Conservation (phyloP, 768 basidiomycete genomes). For the Royoungia palumana region DNA sequence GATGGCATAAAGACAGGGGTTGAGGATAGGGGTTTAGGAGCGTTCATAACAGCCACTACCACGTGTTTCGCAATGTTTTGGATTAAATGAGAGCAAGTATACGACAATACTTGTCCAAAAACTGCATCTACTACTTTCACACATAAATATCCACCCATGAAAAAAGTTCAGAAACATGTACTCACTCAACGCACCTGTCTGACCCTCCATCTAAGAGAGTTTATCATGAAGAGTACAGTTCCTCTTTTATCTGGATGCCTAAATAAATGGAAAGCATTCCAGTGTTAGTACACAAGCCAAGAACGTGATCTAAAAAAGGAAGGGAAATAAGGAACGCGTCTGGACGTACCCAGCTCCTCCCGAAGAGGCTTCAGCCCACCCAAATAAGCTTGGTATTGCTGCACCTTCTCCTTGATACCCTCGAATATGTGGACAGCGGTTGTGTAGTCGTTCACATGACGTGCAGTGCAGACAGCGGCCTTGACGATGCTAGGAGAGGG, state of each 20-base stretch:
- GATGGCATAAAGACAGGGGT: no score
- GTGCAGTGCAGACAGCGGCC: constrained; percentile 80
- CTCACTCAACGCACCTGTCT: constrained; percentile 19
- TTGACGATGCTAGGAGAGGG: constrained; percentile 81
- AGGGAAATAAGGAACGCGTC: background rate
- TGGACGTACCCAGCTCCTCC: constrained; percentile 80
- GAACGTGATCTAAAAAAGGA: background rate
- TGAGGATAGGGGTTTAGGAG: no score
- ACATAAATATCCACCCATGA: constrained; percentile 1
- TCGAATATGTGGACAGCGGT: constrained; percentile 96
- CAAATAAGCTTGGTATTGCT: constrained; percentile 91
- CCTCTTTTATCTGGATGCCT: constrained; percentile 64
- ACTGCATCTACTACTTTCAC: constrained; percentile 25
- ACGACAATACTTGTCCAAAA: constrained; percentile 18
- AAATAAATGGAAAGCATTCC: background rate
- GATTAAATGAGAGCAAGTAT: constrained; percentile 18
- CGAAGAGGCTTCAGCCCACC: constrained; percentile 84
- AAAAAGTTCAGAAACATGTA: background rate
- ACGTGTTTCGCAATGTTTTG: constrained; percentile 14
- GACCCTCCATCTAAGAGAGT: background rate
- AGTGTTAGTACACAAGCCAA: background rate
- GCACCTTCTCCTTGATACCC: constrained; percentile 93
- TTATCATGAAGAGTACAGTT: constrained; percentile 51
- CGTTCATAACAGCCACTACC: no score
- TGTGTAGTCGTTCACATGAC: constrained; percentile 94